Base-by-base conservation (phyloP, 106 monocot genomes). In the Vanilla planifolia region DNA sequence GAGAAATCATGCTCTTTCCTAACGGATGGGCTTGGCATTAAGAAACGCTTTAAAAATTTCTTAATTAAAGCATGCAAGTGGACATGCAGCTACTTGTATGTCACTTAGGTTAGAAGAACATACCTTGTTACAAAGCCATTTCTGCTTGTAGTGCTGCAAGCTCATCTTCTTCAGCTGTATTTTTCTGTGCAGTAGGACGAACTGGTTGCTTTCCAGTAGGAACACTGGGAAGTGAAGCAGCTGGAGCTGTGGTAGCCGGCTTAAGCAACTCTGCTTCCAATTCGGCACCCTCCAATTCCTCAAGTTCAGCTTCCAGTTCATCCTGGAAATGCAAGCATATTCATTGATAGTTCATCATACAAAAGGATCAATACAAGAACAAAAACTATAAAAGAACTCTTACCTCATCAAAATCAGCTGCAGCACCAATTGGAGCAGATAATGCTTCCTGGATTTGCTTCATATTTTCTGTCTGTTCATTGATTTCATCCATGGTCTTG, bases 331-430 rank as follows among this genome's bases (percentile, higher is more conserved):
- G 6, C 27, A 61, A 48, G 30, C 6, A 65, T 32, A 43, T 8
- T 32, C 1, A 46, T n/a, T n/a, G 45, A 53, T 53, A 17, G n/a
- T 53, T 53, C 53, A 32, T 30, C 13, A n/a, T 25, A 25, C 25
- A 7, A 0, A 7, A 40, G 1, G 7, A 40, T 40, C 7, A 9
- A 40, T 40, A 40, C 14, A 40, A 0, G n/a, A 32, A 53, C 0
- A 53, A 32, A 52, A 15, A 53, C 11, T 53, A 30, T 16, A 33
- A 3, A 36, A 8, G 26, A 13, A 14, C 39, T 2, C 4, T 25
- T 70, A 85, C 85, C 53, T 85, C 85, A 66, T 85, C 85, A 60
- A 85, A 80, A 71, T 85, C 85, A 70, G 85, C 85, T 51, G 73
- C 76, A 17, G 73, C 61, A 40, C 85, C 85, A 58, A 85, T 70